Percentiles rank a stretch among this genome's conserved stretches.
Evolutionary conservation across 306 rosid species (phyloP).

Genomic region (Phaseolus lunatus): DNA sequence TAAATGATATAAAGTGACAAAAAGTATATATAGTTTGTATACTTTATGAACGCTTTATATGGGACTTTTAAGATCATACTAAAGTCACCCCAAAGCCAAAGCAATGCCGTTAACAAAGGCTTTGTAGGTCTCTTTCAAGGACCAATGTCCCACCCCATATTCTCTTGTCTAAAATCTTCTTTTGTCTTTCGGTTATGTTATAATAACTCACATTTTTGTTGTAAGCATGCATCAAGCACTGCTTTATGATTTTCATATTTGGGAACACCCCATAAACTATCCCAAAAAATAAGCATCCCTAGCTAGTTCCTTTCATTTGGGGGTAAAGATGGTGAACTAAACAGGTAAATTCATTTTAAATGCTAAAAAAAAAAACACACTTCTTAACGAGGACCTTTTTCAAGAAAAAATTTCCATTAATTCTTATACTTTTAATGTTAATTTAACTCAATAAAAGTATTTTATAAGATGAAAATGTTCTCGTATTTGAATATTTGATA

Average conservation of each 20-base stretch:
- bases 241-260: slow-evolving; percentile 41
- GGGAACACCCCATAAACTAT: slow-evolving; percentile 17
- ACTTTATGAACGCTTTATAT: background rate
- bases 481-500: too few relatives aligned
- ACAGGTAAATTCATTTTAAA: background rate
- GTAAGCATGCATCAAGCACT: slow-evolving; percentile 40
- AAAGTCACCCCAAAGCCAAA: slow-evolving; percentile 23
- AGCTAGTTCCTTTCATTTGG: background rate
- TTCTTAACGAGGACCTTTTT: too few relatives aligned
- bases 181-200: slow-evolving; percentile 1
- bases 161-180: slow-evolving; percentile 29
- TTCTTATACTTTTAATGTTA: too few relatives aligned
- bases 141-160: slow-evolving; percentile 39
- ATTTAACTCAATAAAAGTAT: too few relatives aligned
- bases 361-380: too few relatives aligned
- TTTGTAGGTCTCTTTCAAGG: slow-evolving; percentile 37
- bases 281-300: background rate
- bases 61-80: background rate
- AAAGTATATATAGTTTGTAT: slow-evolving; percentile 1
- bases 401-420: too few relatives aligned
- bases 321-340: background rate
- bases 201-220: slow-evolving; percentile 40
- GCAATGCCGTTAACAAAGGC: slow-evolving; percentile 43
- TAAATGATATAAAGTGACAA: slow-evolving; percentile 3
- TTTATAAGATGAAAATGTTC: too few relatives aligned